phyloP scores from a whole-genome alignment of 2,329 filamentous ascomycete genomes.

The Pseudogymnoascus sp. region DNA sequence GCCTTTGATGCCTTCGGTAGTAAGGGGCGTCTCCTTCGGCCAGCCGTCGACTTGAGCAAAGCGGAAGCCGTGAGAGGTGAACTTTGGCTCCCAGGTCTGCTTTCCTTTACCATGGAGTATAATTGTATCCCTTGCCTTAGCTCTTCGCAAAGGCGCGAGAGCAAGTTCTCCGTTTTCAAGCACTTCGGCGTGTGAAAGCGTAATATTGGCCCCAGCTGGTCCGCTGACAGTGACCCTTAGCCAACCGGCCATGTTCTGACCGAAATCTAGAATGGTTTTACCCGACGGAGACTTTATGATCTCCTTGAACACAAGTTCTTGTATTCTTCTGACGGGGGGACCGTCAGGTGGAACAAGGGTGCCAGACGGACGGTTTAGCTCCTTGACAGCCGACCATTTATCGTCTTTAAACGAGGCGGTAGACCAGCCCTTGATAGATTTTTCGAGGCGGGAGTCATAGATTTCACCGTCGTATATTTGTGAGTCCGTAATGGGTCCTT shows the following conservation, averaged over 20 bases:
- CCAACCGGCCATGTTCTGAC: slow-evolving; percentile 36
- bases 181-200: slow-evolving; percentile 45
- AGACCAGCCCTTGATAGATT: slow-evolving; percentile 21
- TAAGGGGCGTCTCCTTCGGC: slow-evolving; percentile 16
- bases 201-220: slow-evolving; percentile 33
- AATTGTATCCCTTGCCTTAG: slow-evolving; percentile 29
- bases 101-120: slow-evolving; percentile 25
- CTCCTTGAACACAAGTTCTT: slow-evolving; percentile 15
- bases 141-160: slow-evolving; percentile 32
- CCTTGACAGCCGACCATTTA: slow-evolving; percentile 26
- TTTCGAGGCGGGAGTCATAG: slow-evolving; percentile 34
- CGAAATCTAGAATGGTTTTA: slow-evolving; percentile 35
- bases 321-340: slow-evolving; percentile 34
- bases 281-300: slow-evolving; percentile 24
- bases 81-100: slow-evolving; percentile 31
- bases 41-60: slow-evolving; percentile 35
- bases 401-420: slow-evolving; percentile 19
- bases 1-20: slow-evolving; percentile 27
- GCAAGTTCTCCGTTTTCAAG: slow-evolving; percentile 40
- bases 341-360: slow-evolving; percentile 33
- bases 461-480: slow-evolving; percentile 37
- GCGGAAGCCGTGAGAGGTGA: slow-evolving; percentile 42
- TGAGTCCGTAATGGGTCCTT: slow-evolving; percentile 7
- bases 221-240: slow-evolving; percentile 32
- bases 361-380: slow-evolving; percentile 22